Evolutionary conservation across 2,329 filamentous ascomycete species (phyloP).

Genomic region (Bretziella fagacearum): DNA sequence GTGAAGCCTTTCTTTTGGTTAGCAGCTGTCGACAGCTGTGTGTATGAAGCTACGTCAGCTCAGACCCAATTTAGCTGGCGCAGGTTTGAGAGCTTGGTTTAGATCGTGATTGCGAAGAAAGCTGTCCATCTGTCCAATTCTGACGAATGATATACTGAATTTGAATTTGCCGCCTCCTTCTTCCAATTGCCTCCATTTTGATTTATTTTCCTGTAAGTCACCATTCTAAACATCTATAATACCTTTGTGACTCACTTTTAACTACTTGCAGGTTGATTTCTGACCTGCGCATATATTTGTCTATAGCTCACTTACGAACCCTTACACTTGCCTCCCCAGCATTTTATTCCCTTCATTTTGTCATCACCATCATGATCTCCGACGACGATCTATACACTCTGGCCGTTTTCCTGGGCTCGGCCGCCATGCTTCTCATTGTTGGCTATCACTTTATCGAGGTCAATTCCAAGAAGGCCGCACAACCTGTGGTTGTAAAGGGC

Average conservation of each 20-base stretch:
- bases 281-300: slow-evolving; percentile 9
- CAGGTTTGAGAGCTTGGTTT: slow-evolving; percentile 6
- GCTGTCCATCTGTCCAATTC: slow-evolving; percentile 15
- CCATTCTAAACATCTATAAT: not conserved
- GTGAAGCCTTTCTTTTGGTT: not conserved
- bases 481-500: slow-evolving; percentile 10
- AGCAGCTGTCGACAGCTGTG: slow-evolving; percentile 5
- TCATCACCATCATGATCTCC: slow-evolving; percentile 61
- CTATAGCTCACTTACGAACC: slow-evolving; percentile 2
- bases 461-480: slow-evolving; percentile 39
- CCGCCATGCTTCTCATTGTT: slow-evolving; percentile 82
- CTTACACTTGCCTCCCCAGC: slow-evolving; percentile 15
- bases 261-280: not conserved
- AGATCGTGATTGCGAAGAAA: slow-evolving; percentile 11
- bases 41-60: slow-evolving; percentile 7
- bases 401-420: slow-evolving; percentile 79
- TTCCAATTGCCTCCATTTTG: not conserved
- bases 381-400: slow-evolving; percentile 82
- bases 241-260: not conserved
- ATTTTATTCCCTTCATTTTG: not conserved
- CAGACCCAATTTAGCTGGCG: slow-evolving; percentile 4
- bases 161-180: not conserved
- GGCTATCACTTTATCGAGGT: slow-evolving; percentile 93
- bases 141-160: not conserved
- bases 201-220: not conserved